A percentile compares a stretch with the other conserved stretches of the same genome.
Conservation (phyloP, 1,284 basidiomycete genomes). For the Lentinus polychrous region DNA sequence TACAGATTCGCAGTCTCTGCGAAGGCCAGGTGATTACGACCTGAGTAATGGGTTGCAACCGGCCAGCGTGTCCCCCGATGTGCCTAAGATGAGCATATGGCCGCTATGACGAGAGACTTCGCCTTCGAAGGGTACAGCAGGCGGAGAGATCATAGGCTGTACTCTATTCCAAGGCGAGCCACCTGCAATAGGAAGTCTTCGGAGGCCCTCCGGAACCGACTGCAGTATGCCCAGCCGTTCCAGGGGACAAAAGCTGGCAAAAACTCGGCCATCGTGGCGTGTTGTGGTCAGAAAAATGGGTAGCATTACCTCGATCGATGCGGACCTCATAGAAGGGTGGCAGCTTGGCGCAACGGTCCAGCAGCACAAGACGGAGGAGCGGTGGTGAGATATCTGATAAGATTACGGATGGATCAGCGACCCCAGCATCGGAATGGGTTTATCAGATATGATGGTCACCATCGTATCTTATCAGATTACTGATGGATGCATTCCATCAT, state of each 20-base stretch:
- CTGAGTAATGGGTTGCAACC: not conserved
- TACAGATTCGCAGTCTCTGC: too few species aligned
- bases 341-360: not conserved
- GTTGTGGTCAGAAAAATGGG: too few species aligned
- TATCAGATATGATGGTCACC: conserved; percentile 5
- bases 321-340: not conserved
- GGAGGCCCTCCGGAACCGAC: not conserved
- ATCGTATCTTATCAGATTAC: conserved; percentile 6
- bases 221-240: too few species aligned
- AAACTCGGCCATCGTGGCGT: too few species aligned
- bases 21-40: not conserved
- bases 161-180: not conserved
- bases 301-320: not conserved
- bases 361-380: not conserved
- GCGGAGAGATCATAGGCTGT: not conserved
- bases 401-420: not conserved
- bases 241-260: too few species aligned
- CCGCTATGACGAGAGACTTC: not conserved
- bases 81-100: not conserved
- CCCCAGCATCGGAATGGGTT: too few species aligned
- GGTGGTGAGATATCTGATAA: conserved; percentile 3
- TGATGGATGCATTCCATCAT: not conserved
- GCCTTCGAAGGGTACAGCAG: not conserved
- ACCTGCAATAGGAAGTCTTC: not conserved
- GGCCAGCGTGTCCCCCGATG: not conserved